phyloP scores from a whole-genome alignment of 805 yeast genomes.

The Candida palmyrensis region DNA sequence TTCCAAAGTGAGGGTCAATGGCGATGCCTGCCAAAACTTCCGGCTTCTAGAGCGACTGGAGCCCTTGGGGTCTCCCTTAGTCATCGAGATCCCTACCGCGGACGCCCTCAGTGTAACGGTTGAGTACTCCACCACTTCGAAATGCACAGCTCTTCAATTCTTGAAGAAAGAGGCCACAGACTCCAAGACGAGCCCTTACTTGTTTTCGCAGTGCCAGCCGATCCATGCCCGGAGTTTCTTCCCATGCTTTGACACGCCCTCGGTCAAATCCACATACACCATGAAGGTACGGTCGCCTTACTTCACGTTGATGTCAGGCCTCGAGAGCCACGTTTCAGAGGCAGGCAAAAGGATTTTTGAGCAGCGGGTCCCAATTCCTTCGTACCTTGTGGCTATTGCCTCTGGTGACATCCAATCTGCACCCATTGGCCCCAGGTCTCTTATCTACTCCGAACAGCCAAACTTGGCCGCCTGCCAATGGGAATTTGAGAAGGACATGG shows the following conservation, averaged over 20 bases:
- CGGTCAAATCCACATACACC: slow-evolving; percentile 22
- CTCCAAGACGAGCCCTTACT: slow-evolving; percentile 29
- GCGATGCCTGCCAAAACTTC: no score
- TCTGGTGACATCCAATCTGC: slow-evolving; percentile 26
- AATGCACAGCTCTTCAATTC: slow-evolving; percentile 31
- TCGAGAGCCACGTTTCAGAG: slow-evolving; percentile 8
- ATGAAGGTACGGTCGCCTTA: slow-evolving; percentile 21
- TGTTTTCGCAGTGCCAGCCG: slow-evolving; percentile 33
- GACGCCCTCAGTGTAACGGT: slow-evolving; percentile 12
- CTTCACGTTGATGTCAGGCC: slow-evolving; percentile 27
- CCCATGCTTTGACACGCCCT: slow-evolving; percentile 35
- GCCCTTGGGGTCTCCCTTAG: slow-evolving; percentile 25
- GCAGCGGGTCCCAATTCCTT: slow-evolving; percentile 32
- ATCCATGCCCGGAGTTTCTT: slow-evolving; percentile 32
- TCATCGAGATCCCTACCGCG: slow-evolving; percentile 9
- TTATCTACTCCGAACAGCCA: slow-evolving; percentile 23
- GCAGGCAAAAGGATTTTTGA: slow-evolving; percentile 12
- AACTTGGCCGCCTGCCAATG: slow-evolving; percentile 24
- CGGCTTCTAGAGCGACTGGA: no score
- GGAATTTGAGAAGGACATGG: slow-evolving; percentile 34
- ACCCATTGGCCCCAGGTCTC: slow-evolving; percentile 30
- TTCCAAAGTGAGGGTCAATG: slow-evolving; percentile 15
- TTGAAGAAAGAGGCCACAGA: slow-evolving; percentile 12
- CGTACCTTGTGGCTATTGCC: slow-evolving; percentile 29
- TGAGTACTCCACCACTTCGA: slow-evolving; percentile 21